Evolutionary conservation across 805 yeast species (phyloP), one percentile per base, ranked within the genome.

Genomic region (Candida alai): DNA sequence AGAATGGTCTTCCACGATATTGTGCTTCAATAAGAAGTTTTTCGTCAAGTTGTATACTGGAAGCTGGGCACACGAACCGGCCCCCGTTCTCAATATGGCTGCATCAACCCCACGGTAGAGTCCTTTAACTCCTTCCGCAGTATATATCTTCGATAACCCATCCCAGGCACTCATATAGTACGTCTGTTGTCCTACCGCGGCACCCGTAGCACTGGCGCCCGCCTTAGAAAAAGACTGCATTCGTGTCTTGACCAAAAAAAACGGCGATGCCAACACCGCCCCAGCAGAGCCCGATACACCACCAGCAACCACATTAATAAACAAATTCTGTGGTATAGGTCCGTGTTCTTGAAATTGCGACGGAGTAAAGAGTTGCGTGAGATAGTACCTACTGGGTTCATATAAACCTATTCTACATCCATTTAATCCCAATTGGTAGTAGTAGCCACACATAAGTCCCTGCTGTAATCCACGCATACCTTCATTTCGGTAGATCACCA

Each of bases 381-480:
- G 45, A 5, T 56, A 46, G 28, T 74, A 67, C 52, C 97, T 72
- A 28, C 76, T 69, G 8, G 97, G 97, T 55, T 93, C 98, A 58
- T 93, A 93, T 35, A 90, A 73, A 11, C 98, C 98, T 34, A 93
- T 69, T 51, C 98, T 76, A 51, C 96, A 87, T 32, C 98, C 97
- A 52, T 93, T 93, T 35, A 93, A 71, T 11, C 93, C 89, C 24
- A 89, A 63, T 60, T 93, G 98, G 58, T 93, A 93, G 33, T 82
- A 61, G 54, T 89, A 93, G 2, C 97, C 97, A 44, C 95, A 82
- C 13, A 78, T 59, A 36, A 93, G 70, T 18, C 98, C 98, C 49
- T 88, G 83, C 56, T 93, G 98, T 42, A 84, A 66, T 6, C 96
- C 97, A 36, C 78, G 65, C 21, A 90, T 50, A 24, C 98, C 98